phyloP scores from a whole-genome alignment of 495 filamentous ascomycete species.

The Aspergillus bertholletiae region DNA sequence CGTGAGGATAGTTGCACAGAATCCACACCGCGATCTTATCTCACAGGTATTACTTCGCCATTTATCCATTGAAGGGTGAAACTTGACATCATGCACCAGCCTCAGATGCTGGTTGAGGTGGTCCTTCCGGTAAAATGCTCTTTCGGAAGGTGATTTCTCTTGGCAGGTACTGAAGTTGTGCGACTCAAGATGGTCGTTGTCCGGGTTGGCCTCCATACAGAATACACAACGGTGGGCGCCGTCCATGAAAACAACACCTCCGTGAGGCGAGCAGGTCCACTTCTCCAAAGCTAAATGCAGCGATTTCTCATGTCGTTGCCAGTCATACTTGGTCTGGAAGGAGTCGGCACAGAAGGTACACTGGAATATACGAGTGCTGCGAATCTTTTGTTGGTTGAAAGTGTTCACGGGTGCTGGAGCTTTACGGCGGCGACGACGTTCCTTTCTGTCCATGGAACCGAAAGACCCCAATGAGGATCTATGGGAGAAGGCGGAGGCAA shows the following conservation, averaged over 20 bases:
- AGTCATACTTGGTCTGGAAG: slow-evolving; percentile 87
- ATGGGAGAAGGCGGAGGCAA: slow-evolving; percentile 69
- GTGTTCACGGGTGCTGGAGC: slow-evolving; percentile 42
- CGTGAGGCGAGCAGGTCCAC: slow-evolving; percentile 75
- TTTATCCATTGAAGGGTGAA: slow-evolving; percentile 66
- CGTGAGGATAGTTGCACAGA: slow-evolving; percentile 62
- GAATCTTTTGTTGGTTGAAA: slow-evolving; percentile 39
- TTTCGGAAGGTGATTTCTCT: slow-evolving; percentile 65
- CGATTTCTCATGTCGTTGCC: slow-evolving; percentile 87
- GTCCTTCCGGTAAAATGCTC: slow-evolving; percentile 86
- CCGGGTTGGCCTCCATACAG: slow-evolving; percentile 64
- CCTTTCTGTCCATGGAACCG: slow-evolving; percentile 65
- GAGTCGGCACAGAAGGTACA: slow-evolving; percentile 92
- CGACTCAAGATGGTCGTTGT: slow-evolving; percentile 65
- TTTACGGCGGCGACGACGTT: slow-evolving; percentile 67
- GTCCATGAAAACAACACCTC: slow-evolving; percentile 40
- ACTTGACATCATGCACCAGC: slow-evolving; percentile 73
- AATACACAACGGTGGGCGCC: slow-evolving; percentile 61
- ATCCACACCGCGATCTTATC: slow-evolving; percentile 70
- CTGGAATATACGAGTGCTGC: slow-evolving; percentile 58
- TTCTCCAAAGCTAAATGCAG: slow-evolving; percentile 78
- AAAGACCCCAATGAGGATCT: slow-evolving; percentile 62
- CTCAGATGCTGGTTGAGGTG: slow-evolving; percentile 82
- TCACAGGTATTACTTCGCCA: slow-evolving; percentile 74
- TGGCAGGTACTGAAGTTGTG: slow-evolving; percentile 75